Percentiles rank a stretch among this genome's conserved stretches.
These are phyloP conservation scores for Didymella pomorum DNA, from an alignment of 2,329 filamentous ascomycete species.

Conservation along the genomic window DNA sequence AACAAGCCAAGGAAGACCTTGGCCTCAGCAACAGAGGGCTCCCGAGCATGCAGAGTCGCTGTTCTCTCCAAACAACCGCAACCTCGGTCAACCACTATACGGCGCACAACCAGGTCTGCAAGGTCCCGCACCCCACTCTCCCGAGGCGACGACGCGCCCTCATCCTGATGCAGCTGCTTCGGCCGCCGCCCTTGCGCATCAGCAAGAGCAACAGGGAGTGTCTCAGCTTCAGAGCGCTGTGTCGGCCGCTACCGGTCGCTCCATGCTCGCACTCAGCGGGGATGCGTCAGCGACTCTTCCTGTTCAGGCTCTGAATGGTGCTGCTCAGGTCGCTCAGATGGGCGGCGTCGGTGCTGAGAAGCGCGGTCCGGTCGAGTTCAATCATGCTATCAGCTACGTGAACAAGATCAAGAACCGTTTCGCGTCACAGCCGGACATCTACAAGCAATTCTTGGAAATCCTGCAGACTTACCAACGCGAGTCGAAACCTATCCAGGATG, in stretches of 20 bases:
- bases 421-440: conserved; percentile 94
- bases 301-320: conserved; percentile 68
- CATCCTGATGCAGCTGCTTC: conserved; percentile 51
- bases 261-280: conserved; percentile 60
- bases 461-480: conserved; percentile 97
- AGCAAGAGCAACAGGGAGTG: conserved; percentile 71
- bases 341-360: conserved; percentile 70
- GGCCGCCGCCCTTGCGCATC: conserved; percentile 61
- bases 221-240: conserved; percentile 72
- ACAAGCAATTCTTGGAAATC: conserved; percentile 98
- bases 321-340: conserved; percentile 65
- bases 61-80: conserved; percentile 56
- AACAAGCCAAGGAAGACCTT: conserved; percentile 47
- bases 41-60: conserved; percentile 49
- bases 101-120: conserved; percentile 46
- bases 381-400: conserved; percentile 98
- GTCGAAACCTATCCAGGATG: conserved; percentile 97
- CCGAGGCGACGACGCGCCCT: conserved; percentile 45
- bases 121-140: conserved; percentile 47
- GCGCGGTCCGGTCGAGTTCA: conserved; percentile 95
- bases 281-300: conserved; percentile 59
- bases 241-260: conserved; percentile 64
- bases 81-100: conserved; percentile 52
- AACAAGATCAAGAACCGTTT: conserved; percentile 99
- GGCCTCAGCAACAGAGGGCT: conserved; percentile 48